Percentiles rank a stretch among this genome's conserved stretches.
These are phyloP conservation scores for Salix exigua DNA, from an alignment of 345 rosid species.

Conservation along the genomic window DNA sequence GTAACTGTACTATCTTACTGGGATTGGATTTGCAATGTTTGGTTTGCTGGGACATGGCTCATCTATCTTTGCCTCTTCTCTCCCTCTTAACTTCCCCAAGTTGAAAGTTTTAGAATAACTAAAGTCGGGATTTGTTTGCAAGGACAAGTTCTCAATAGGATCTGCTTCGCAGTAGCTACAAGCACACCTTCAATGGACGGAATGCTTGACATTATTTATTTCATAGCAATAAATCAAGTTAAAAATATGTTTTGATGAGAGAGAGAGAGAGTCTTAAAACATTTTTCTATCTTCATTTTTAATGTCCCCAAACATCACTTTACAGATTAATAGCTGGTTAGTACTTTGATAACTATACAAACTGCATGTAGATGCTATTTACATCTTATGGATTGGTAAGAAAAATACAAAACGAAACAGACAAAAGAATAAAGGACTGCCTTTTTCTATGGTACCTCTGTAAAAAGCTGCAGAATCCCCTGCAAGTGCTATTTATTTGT, in stretches of 20 bases:
- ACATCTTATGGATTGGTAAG: background rate
- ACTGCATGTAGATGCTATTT: background rate
- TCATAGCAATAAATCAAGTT: no score
- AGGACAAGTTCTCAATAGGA: background rate
- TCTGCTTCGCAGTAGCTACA: background rate
- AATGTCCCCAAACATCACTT: background rate
- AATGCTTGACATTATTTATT: background rate
- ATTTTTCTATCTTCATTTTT: no score
- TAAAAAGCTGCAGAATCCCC: background rate
- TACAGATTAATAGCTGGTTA: background rate
- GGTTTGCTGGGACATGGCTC: background rate
- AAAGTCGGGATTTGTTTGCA: background rate
- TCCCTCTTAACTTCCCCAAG: background rate
- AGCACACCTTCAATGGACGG: background rate
- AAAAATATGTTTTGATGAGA: no score
- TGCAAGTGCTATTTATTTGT: background rate
- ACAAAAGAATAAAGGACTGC: constrained; percentile 4
- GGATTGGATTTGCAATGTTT: background rate
- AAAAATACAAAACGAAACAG: background rate
- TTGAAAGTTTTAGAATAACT: background rate
- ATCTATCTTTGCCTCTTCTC: background rate
- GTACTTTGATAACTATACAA: background rate
- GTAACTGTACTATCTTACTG: background rate
- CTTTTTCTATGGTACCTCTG: background rate
- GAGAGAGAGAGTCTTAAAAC: no score